phyloP scores from a whole-genome alignment of 441 rosid genomes.

The Populus hybrid region DNA sequence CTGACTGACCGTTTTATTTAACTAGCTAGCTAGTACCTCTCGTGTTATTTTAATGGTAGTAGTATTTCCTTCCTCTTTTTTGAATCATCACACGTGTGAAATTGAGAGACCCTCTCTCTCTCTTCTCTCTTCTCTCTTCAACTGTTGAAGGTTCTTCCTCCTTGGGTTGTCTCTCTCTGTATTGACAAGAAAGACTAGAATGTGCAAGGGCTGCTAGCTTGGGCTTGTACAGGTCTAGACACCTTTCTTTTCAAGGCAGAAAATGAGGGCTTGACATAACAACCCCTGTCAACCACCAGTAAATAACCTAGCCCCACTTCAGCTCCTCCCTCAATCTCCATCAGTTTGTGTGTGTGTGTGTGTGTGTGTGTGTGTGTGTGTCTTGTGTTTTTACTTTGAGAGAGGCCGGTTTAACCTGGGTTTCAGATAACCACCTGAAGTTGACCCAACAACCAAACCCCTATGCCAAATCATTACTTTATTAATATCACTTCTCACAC shows the following conservation, averaged over 20 bases:
- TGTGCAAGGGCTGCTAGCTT: constrained; percentile 30
- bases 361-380: no score
- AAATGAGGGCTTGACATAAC: constrained; percentile 30
- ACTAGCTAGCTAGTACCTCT: not conserved
- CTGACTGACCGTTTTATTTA: not conserved
- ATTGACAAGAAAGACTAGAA: constrained; percentile 42
- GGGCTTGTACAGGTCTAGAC: constrained; percentile 30
- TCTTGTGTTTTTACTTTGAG: not conserved
- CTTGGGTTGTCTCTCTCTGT: constrained; percentile 30
- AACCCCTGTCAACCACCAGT: constrained; percentile 18
- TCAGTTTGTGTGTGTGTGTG: no score
- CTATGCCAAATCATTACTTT: not conserved
- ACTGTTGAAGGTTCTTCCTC: constrained; percentile 23
- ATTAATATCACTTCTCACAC: not conserved
- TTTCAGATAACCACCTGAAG: constrained; percentile 49
- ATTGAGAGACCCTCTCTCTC: not conserved
- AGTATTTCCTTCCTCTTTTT: not conserved
- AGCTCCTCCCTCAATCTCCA: constrained; percentile 10
- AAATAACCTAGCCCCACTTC: constrained; percentile 23
- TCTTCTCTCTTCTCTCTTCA: no score
- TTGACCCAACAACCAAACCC: constrained; percentile 41
- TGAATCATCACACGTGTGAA: constrained; percentile 19
- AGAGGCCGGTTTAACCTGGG: constrained; percentile 22
- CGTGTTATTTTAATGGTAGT: not conserved
- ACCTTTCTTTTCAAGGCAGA: constrained; percentile 32